Percentiles rank a stretch among this genome's conserved stretches.
Conservation (phyloP, 2,329 filamentous ascomycete genomes). For the Gremmenia infestans region DNA sequence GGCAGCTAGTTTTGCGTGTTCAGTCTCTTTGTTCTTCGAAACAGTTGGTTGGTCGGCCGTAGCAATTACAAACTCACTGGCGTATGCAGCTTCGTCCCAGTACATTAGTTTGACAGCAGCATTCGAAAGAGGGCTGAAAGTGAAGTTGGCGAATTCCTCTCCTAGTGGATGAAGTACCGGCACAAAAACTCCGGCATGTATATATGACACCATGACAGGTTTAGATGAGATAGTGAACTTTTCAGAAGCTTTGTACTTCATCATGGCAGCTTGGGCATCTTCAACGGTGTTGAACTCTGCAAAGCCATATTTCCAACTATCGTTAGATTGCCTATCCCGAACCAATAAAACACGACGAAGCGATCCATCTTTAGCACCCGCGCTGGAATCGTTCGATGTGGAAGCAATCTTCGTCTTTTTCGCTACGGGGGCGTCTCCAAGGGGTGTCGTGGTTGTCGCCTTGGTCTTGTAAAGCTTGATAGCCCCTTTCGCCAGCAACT, state of each 20-base stretch:
- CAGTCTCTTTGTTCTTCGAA: slow-evolving; percentile 23
- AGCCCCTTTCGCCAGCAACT: slow-evolving; percentile 66
- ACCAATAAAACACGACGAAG: slow-evolving; percentile 72
- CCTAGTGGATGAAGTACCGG: slow-evolving; percentile 58
- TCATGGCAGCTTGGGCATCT: slow-evolving; percentile 69
- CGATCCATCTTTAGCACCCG: slow-evolving; percentile 67
- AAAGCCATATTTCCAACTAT: slow-evolving; percentile 78
- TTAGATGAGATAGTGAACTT: slow-evolving; percentile 75
- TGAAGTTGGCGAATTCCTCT: slow-evolving; percentile 54
- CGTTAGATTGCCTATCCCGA: slow-evolving; percentile 63
- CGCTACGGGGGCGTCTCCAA: slow-evolving; percentile 28
- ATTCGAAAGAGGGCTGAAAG: slow-evolving; percentile 67
- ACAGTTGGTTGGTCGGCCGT: slow-evolving; percentile 40
- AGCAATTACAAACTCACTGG: slow-evolving; percentile 58
- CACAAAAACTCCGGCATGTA: slow-evolving; percentile 81
- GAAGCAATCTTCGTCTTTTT: slow-evolving; percentile 47
- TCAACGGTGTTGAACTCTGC: slow-evolving; percentile 74
- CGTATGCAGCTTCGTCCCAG: slow-evolving; percentile 71
- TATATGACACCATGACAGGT: slow-evolving; percentile 66
- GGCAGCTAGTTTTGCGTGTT: slow-evolving; percentile 33
- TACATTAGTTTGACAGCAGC: slow-evolving; percentile 64
- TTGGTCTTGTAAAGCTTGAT: slow-evolving; percentile 66
- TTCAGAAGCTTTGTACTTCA: slow-evolving; percentile 65
- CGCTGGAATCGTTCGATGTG: slow-evolving; percentile 44
- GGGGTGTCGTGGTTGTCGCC: slow-evolving; percentile 24